Evolutionary conservation across 2,329 filamentous ascomycete species (phyloP), one percentile per base, ranked within the genome.

Genomic region (Arthrobotrys entomopaga): DNA sequence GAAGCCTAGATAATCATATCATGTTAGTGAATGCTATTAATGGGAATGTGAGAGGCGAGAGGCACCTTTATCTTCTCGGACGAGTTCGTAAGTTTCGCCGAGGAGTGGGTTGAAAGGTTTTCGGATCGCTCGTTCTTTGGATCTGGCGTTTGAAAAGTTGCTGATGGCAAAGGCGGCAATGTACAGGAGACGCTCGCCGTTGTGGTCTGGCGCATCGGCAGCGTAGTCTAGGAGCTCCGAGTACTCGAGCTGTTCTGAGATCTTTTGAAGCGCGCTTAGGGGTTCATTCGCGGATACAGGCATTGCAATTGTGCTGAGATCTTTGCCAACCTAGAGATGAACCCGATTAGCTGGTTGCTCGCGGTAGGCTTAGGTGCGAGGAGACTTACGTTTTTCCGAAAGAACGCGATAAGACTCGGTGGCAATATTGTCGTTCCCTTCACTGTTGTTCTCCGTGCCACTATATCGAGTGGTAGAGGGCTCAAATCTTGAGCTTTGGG

Each of bases 41-140:
- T 16, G 20, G 3, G 26, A 11, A 20, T 20, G n/a, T 16, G 20
- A 54, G 29, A 43, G 22, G 42, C 13, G 24, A 1, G 87, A 86
- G 0, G 86, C 82, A 77, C 90, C 88, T 72, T 89, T 87, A 77
- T 96, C 93, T 77, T 93, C 90, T 49, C 94, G 89, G 34, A 99
- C 87, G 40, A 99, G 87, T 82, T 99, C 95, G 81, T 88, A 99
- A 0, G 95, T 99, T 82, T 99, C 95, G 56, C 95, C 95, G 0
- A 99, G 87, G 84, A 99, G 90, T 2, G 95, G 95, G 79, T 97
- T 99, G 83, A 98, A 99, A 0, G 95, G 95, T 81, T 99, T 99
- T 77, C 95, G 91, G 73, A 96, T 91, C 2, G 93, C 90, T 46
- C 95, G 91, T 81, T 99, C 95, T 80, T 93, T 96, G 76, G 93